phyloP scores from a whole-genome alignment of 495 filamentous ascomycete genomes.

The Saxispiralis lemnorum region DNA sequence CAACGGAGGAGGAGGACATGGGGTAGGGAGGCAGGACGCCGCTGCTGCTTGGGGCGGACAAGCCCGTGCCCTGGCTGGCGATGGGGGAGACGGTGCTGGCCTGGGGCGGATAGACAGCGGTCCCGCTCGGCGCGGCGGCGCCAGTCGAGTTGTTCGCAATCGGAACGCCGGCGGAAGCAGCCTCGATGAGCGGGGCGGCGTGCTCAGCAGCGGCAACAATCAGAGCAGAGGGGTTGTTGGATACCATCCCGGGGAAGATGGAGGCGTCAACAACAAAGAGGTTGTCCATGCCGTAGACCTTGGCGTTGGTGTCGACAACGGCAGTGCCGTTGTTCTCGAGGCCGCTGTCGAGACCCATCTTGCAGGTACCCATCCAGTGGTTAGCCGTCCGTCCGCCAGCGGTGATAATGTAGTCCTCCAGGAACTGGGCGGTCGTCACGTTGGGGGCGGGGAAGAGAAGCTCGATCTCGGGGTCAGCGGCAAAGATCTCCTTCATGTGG shows the following conservation, averaged over 20 bases:
- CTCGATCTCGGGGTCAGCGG: slow-evolving; percentile 34
- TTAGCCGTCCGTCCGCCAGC: slow-evolving; percentile 35
- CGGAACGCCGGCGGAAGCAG: neutral
- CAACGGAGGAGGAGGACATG: neutral
- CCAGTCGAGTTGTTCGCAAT: neutral
- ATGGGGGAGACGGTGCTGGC: too few relatives aligned
- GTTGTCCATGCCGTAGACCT: slow-evolving; percentile 57
- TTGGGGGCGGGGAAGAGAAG: slow-evolving; percentile 35
- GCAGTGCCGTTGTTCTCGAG: slow-evolving; percentile 38
- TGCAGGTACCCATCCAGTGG: slow-evolving; percentile 51
- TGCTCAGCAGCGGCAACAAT: slow-evolving; percentile 43
- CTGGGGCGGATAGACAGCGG: too few relatives aligned
- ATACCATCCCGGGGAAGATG: slow-evolving; percentile 44
- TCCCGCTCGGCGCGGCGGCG: neutral
- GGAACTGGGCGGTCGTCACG: slow-evolving; percentile 34
- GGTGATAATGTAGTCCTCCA: slow-evolving; percentile 35
- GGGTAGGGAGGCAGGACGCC: neutral
- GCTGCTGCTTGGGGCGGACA: neutral
- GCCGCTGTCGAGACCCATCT: slow-evolving; percentile 52
- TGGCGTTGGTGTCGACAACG: slow-evolving; percentile 53
- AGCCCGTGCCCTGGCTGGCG: neutral
- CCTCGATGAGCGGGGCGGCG: slow-evolving; percentile 37
- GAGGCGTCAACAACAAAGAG: slow-evolving; percentile 46
- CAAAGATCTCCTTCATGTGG: slow-evolving; percentile 38
- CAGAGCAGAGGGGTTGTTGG: slow-evolving; percentile 41